Conservation (phyloP, 2,329 filamentous ascomycete species). For the Epichloe baconii region DNA sequence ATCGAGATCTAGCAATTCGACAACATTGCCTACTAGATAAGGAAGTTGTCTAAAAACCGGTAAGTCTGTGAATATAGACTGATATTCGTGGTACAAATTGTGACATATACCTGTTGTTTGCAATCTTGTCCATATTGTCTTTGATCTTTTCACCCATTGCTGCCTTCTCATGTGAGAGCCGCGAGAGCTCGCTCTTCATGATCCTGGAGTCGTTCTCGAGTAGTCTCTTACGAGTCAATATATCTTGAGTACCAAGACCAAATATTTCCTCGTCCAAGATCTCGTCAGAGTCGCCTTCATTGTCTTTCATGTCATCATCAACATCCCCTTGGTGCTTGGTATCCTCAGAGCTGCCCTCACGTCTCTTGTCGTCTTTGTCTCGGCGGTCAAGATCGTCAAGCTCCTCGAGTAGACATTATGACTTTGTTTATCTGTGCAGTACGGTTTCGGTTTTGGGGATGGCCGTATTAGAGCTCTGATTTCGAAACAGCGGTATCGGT, state of each 20-base stretch:
- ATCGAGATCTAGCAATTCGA: constrained; percentile 92
- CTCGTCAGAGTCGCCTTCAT: constrained; percentile 60
- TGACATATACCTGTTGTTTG: constrained; percentile 74
- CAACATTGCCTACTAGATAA: constrained; percentile 96
- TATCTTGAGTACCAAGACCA: constrained; percentile 85
- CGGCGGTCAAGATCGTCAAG: constrained; percentile 78
- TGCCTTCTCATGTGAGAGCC: constrained; percentile 86
- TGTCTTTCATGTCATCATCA: constrained; percentile 84
- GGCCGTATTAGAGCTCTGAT: not conserved
- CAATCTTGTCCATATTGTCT: constrained; percentile 97
- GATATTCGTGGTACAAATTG: not conserved
- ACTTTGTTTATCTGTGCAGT: not conserved
- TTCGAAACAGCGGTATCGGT: not conserved
- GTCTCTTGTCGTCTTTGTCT: constrained; percentile 56
- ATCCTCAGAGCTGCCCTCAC: constrained; percentile 20
- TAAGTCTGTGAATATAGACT: constrained; percentile 2
- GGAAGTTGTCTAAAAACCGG: constrained; percentile 64
- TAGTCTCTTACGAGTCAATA: constrained; percentile 77
- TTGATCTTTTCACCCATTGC: constrained; percentile 98
- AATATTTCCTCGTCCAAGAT: constrained; percentile 89
- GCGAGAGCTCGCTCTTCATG: constrained; percentile 95
- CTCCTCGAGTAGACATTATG: constrained; percentile 83
- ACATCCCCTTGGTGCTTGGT: constrained; percentile 37
- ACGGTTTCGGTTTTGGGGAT: not conserved
- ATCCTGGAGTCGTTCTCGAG: constrained; percentile 96